Base-by-base conservation (phyloP, 225 moss, liverwort and hornwort genomes). In the Physcomitrellopsis africana region DNA sequence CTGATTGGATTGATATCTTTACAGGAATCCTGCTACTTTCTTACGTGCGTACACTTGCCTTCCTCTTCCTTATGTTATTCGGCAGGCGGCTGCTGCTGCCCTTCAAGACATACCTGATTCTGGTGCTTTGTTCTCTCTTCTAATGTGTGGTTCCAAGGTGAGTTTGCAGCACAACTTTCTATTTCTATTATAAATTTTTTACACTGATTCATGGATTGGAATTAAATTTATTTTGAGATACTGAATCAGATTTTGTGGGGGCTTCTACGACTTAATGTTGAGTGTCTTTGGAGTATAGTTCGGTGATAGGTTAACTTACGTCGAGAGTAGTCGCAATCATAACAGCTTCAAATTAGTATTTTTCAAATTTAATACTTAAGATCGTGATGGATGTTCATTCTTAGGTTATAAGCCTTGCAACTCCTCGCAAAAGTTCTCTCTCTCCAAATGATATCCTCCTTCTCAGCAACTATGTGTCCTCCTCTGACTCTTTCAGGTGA, bases 401-500 rank as follows among this genome's bases (percentile, higher is more conserved):
- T 75, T 82, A 97, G 97, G 93, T 99, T 65, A 93, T 93, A 70
- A 93, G 93, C 77, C 77, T 99, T 55, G 89, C 88, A 73, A 93
- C 95, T 74, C 83, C 95, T 81, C 90, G 92, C 10, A 95, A 89
- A 64, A 79, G 49, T 71, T 81, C 93, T 52, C 86, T 99, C 52
- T 90, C 90, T 85, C 93, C 99, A 67, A 86, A 99, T 76, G 99
- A 99, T 66, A 90, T 99, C 52, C 77, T 93, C 57, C 87, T 99
- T 53, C 84, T 99, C 77, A 90, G 84, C 80, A 99, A 99, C 83
- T 99, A 93, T 67, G 90, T 99, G 68, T 89, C 86, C 62, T 99
- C 99, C 29, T 99, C 99, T 65, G 99, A 93, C 56, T 93, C 95
- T 56, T 99, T 95, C 79, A 92, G 96, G 96, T 94, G 82, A 89